Evolutionary conservation across 108 stramenopile genomes (phyloP).

Genomic region (Aureococcus anophagefferens): DNA sequence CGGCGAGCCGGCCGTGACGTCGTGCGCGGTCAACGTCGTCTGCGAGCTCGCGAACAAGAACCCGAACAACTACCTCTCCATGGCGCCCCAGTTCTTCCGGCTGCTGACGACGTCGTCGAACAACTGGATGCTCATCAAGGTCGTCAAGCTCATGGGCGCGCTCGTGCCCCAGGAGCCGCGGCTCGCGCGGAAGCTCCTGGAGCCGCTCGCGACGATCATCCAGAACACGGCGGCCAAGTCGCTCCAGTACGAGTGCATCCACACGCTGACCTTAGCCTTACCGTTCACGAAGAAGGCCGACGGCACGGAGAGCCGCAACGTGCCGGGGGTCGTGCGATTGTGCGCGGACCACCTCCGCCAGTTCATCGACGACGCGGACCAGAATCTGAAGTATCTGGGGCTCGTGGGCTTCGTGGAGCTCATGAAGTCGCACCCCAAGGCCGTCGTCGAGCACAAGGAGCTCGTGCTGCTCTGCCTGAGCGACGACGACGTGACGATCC

Average conservation of each 20-base stretch:
- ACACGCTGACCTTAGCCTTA: slow-evolving; percentile 84
- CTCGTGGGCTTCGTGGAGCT: slow-evolving; percentile 86
- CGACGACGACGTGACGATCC: slow-evolving; percentile 97
- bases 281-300: slow-evolving; percentile 82
- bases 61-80: slow-evolving; percentile 87
- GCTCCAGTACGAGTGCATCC: slow-evolving; percentile 86
- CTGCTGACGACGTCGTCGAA: slow-evolving; percentile 82
- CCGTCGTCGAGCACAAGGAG: slow-evolving; percentile 71
- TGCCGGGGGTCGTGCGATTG: slow-evolving; percentile 71
- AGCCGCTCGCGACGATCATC: slow-evolving; percentile 87
- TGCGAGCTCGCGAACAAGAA: slow-evolving; percentile 93
- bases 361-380: slow-evolving; percentile 92
- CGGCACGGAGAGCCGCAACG: slow-evolving; percentile 75
- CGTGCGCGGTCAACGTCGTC: slow-evolving; percentile 97
- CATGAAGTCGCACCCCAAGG: slow-evolving; percentile 78
- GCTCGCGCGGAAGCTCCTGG: slow-evolving; percentile 91
- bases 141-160: slow-evolving; percentile 89
- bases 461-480: slow-evolving; percentile 81
- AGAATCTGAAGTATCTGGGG: slow-evolving; percentile 96
- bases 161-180: slow-evolving; percentile 94
- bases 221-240: slow-evolving; percentile 88
- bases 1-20: slow-evolving; percentile 75
- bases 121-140: slow-evolving; percentile 99
- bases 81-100: slow-evolving; percentile 95
- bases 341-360: slow-evolving; percentile 73